These are phyloP conservation scores for Colletotrichum godetiae DNA, from an alignment of 2,329 filamentous ascomycete species.

Conservation along the genomic window DNA sequence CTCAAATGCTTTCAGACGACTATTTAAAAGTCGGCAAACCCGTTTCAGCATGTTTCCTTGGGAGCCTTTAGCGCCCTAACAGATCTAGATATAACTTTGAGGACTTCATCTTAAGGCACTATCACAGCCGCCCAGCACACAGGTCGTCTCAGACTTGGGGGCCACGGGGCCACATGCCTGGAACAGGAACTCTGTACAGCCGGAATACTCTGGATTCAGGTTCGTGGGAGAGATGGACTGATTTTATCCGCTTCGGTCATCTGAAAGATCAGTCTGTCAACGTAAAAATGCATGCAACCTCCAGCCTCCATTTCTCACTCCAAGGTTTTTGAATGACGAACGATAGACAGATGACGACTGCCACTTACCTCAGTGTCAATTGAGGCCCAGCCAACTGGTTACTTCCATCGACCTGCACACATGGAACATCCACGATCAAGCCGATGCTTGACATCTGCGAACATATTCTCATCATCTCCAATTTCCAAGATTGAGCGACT, in stretches of 20 bases:
- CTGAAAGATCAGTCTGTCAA: constrained; percentile 17
- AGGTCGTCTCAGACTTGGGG: constrained; percentile 15
- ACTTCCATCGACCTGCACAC: background rate
- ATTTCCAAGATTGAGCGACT: background rate
- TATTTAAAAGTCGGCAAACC: constrained; percentile 21
- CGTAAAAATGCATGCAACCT: background rate
- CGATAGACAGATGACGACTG: background rate
- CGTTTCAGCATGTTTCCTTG: constrained; percentile 19
- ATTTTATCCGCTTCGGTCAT: constrained; percentile 16
- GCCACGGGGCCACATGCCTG: constrained; percentile 16
- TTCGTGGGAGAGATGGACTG: background rate
- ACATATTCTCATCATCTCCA: background rate
- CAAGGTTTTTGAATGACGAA: background rate
- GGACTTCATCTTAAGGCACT: background rate
- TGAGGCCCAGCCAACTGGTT: background rate
- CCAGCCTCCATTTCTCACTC: background rate
- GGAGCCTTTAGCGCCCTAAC: background rate
- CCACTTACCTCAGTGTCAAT: background rate
- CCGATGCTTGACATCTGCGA: background rate
- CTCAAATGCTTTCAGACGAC: constrained; percentile 19
- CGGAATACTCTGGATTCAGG: constrained; percentile 20
- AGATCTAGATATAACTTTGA: rapidly evolving
- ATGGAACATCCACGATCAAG: background rate
- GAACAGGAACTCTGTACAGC: constrained; percentile 33
- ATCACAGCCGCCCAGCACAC: background rate